Evolutionary conservation across 768 basidiomycete species (phyloP).

Genomic region (Mycena amicta): DNA sequence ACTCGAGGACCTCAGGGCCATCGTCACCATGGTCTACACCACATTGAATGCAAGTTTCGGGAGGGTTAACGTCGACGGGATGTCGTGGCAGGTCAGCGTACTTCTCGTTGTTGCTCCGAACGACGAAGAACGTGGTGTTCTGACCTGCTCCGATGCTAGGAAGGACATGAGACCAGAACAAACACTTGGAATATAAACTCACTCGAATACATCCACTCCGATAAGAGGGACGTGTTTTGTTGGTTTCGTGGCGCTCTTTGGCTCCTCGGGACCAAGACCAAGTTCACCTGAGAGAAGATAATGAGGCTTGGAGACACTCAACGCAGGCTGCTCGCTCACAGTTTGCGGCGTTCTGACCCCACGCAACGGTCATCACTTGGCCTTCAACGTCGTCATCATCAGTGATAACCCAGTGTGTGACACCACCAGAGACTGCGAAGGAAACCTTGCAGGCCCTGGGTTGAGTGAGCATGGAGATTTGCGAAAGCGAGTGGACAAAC

Average conservation of each 20-base stretch:
- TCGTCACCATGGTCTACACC: slow-evolving; percentile 70
- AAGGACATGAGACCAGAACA: neutral
- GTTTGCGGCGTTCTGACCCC: slow-evolving; percentile 87
- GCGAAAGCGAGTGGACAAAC: slow-evolving; percentile 36
- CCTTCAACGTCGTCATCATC: slow-evolving; percentile 61
- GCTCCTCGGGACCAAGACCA: slow-evolving; percentile 75
- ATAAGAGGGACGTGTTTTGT: slow-evolving; percentile 66
- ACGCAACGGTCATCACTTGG: slow-evolving; percentile 80
- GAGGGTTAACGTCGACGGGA: slow-evolving; percentile 71
- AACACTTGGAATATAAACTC: slow-evolving; percentile 22
- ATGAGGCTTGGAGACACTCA: neutral
- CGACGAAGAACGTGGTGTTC: slow-evolving; percentile 84
- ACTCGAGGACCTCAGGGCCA: slow-evolving; percentile 71
- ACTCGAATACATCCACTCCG: slow-evolving; percentile 84
- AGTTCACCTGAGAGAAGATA: slow-evolving; percentile 60
- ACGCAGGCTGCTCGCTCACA: slow-evolving; percentile 40
- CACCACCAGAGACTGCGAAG: slow-evolving; percentile 76
- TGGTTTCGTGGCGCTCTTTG: slow-evolving; percentile 87
- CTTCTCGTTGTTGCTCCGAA: slow-evolving; percentile 64
- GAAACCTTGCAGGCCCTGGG: slow-evolving; percentile 77
- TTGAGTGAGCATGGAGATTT: slow-evolving; percentile 4
- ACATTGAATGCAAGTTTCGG: slow-evolving; percentile 74
- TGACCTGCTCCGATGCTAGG: slow-evolving; percentile 81
- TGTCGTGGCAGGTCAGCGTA: slow-evolving; percentile 80
- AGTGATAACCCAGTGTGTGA: slow-evolving; percentile 83